Evolutionary conservation across 2,329 filamentous ascomycete genomes (phyloP).

Genomic region (Drechslerella stenobrocha): DNA sequence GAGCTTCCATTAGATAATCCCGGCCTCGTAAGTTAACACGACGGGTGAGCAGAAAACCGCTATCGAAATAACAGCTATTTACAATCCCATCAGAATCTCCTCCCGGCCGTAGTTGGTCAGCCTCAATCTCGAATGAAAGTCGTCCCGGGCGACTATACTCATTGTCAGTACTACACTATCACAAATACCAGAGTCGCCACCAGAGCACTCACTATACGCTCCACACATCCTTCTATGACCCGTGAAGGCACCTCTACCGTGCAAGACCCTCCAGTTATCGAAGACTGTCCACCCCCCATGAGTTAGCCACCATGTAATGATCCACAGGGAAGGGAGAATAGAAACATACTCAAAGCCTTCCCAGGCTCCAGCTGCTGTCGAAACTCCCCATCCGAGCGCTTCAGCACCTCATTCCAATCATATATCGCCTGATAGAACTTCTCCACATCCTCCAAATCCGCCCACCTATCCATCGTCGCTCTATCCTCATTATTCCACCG

Average conservation of each 20-base stretch:
- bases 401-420: slow-evolving; percentile 72
- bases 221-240: slow-evolving; percentile 87
- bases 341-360: slow-evolving; percentile 68
- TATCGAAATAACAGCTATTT: too few relatives aligned
- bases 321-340: neutral
- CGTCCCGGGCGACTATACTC: slow-evolving; percentile 71
- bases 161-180: slow-evolving; percentile 18
- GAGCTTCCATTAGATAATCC: neutral
- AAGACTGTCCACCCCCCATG: slow-evolving; percentile 65
- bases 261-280: slow-evolving; percentile 92
- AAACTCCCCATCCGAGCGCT: slow-evolving; percentile 68
- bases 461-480: slow-evolving; percentile 66
- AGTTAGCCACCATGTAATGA: slow-evolving; percentile 44
- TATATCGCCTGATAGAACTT: slow-evolving; percentile 80
- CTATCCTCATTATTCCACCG: slow-evolving; percentile 95
- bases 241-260: slow-evolving; percentile 80
- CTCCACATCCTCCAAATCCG: slow-evolving; percentile 58
- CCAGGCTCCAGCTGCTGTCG: slow-evolving; percentile 82
- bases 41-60: neutral
- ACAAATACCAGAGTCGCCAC: slow-evolving; percentile 17
- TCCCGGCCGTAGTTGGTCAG: slow-evolving; percentile 65
- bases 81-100: slow-evolving; percentile 51
- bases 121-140: slow-evolving; percentile 75
- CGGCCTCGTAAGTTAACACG: too few relatives aligned
- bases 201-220: slow-evolving; percentile 72